These are phyloP conservation scores for Carpinus fangiana DNA, from an alignment of 306 rosid species.

Conservation along the genomic window DNA sequence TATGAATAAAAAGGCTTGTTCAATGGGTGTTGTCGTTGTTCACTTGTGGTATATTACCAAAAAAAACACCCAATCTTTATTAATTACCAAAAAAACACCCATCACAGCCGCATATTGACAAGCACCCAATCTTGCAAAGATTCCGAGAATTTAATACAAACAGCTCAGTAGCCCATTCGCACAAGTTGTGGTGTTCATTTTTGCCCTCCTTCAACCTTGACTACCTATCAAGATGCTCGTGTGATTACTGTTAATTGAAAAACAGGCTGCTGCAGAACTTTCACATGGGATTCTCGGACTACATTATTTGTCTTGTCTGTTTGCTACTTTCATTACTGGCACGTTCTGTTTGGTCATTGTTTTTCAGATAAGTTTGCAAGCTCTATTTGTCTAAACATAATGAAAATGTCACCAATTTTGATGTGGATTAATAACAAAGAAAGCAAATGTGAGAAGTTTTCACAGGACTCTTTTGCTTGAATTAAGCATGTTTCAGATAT, in stretches of 20 bases:
- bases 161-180: constrained; percentile 21
- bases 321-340: constrained; percentile 30
- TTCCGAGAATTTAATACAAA: constrained; percentile 11
- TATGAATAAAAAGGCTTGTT: no score
- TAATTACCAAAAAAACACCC: background rate
- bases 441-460: no score
- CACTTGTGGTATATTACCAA: no score
- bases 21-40: no score
- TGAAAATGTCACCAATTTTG: no score
- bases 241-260: background rate
- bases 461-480: no score
- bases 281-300: constrained; percentile 47
- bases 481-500: no score
- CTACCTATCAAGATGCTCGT: background rate
- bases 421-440: no score
- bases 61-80: background rate
- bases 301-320: constrained; percentile 37
- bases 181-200: constrained; percentile 12
- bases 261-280: constrained; percentile 28
- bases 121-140: constrained; percentile 20
- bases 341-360: constrained; percentile 21
- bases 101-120: background rate
- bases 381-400: background rate
- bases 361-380: constrained; percentile 9
- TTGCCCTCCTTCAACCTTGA: background rate